These are phyloP conservation scores for Kluyveromyces wickerhamii DNA, from an alignment of 805 yeast species.

Conservation along the genomic window DNA sequence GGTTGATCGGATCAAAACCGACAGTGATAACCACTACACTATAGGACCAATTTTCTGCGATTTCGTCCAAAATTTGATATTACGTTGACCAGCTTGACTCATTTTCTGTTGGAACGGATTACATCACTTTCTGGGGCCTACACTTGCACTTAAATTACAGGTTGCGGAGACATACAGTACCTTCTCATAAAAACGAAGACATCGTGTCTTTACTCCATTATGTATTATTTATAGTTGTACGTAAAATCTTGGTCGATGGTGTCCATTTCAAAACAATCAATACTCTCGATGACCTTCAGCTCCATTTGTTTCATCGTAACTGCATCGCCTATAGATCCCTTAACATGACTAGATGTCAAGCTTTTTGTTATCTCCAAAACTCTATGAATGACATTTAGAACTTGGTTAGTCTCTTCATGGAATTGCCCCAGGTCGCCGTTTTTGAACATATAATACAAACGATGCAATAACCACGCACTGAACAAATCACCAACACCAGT, in stretches of 20 bases:
- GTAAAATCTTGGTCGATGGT: constrained; percentile 6
- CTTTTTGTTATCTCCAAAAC: constrained; percentile 21
- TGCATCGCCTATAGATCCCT: constrained; percentile 46
- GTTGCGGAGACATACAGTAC: no score
- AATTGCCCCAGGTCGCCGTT: constrained; percentile 10
- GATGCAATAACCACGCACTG: constrained; percentile 67
- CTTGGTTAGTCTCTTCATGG: constrained; percentile 24
- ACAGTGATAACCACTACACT: constrained; percentile 55
- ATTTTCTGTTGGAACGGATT: no score
- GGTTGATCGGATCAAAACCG: constrained; percentile 62
- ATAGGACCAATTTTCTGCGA: constrained; percentile 35
- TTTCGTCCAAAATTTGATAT: background rate
- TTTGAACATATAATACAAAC: constrained; percentile 32
- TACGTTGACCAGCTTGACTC: no score
- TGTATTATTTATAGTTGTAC: constrained; percentile 6
- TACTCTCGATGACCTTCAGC: constrained; percentile 55
- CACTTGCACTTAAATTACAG: no score
- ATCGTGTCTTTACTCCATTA: no score
- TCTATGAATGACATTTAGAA: constrained; percentile 26
- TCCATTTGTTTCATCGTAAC: constrained; percentile 64
- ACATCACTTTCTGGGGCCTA: no score
- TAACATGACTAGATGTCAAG: constrained; percentile 17
- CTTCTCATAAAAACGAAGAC: no score
- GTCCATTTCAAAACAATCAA: constrained; percentile 28
- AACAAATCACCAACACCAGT: constrained; percentile 95